Conservation (phyloP, 257 asterid species). For the Solanum chiquidenum region DNA sequence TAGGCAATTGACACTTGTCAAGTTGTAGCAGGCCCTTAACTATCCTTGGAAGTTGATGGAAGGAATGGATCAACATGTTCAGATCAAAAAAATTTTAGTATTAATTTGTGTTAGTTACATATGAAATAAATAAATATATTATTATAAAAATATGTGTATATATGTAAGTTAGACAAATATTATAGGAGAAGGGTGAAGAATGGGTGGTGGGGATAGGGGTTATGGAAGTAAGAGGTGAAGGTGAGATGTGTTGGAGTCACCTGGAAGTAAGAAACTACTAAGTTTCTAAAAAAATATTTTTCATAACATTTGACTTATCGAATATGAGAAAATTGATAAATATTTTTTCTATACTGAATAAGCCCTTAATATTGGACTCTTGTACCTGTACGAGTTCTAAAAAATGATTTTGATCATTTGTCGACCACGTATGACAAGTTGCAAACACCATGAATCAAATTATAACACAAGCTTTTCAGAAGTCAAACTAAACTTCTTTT, state of each 20-base stretch:
- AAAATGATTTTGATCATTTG: not conserved
- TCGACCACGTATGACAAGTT: not conserved
- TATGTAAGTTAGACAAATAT: not conserved
- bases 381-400: not conserved
- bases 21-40: not conserved
- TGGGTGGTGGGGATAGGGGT: not conserved
- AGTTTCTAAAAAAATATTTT: not conserved
- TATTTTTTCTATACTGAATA: not conserved
- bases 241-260: not conserved
- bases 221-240: not conserved
- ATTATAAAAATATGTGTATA: not conserved
- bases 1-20: not conserved
- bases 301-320: accelerated
- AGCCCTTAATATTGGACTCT: not conserved
- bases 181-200: not conserved
- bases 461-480: not conserved
- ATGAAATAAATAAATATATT: not conserved
- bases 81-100: not conserved
- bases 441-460: not conserved
- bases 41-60: not conserved
- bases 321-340: not conserved
- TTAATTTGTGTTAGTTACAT: not conserved
- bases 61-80: not conserved
- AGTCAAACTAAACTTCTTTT: not conserved
- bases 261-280: not conserved